Percentiles rank a stretch among this genome's conserved stretches.
Evolutionary conservation across 139 green algal species (phyloP).

Genomic region (Coccomyxa sp.): DNA sequence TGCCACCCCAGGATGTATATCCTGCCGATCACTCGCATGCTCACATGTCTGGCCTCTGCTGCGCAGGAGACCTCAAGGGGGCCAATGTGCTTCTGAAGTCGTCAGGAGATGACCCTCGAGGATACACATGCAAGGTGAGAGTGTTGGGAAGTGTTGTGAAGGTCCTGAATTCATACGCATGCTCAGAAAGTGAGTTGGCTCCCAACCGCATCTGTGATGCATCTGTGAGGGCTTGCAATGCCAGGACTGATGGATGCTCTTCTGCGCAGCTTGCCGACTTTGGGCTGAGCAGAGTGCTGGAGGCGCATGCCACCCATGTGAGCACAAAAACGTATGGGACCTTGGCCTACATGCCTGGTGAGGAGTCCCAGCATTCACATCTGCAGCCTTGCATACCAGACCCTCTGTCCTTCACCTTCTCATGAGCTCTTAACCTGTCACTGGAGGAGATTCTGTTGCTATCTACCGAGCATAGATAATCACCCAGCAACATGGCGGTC

Average conservation of each 20-base stretch:
- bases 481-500: constrained; percentile 13
- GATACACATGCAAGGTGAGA: not conserved
- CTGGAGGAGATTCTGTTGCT: not conserved
- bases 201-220: too few species aligned
- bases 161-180: too few species aligned
- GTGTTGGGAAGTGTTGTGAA: too few species aligned
- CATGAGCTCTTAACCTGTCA: not conserved
- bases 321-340: constrained; percentile 33
- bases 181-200: too few species aligned
- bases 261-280: constrained; percentile 34
- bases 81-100: constrained; percentile 57
- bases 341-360: constrained; percentile 28
- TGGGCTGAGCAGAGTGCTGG: constrained; percentile 34
- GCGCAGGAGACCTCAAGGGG: constrained; percentile 42
- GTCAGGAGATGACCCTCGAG: not conserved
- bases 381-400: too few species aligned
- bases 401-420: not conserved
- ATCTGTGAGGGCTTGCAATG: too few species aligned
- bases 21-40: too few species aligned
- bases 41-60: not conserved
- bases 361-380: too few species aligned
- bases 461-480: not conserved
- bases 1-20: not conserved
- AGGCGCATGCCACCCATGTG: constrained; percentile 21
- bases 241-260: not conserved